Conservation (phyloP, 108 stramenopile species). For the Halocafeteria seosinensis region DNA sequence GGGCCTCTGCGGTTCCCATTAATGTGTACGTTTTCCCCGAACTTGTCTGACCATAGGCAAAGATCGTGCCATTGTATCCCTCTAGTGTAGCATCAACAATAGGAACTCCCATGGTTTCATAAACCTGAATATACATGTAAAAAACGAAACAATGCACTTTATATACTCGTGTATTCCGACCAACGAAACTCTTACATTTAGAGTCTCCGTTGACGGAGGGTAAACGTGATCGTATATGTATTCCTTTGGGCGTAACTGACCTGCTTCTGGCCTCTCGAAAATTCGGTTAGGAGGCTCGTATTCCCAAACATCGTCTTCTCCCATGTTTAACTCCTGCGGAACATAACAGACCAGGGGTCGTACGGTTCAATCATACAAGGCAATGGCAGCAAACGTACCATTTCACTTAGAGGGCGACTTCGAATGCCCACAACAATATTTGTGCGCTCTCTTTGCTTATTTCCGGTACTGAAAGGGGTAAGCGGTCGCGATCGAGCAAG, state of each 20-base stretch:
- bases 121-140: no score
- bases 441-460: no score
- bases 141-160: no score
- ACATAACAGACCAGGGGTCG: no score
- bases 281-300: not conserved
- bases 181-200: no score
- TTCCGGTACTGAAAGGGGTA: no score
- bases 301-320: not conserved
- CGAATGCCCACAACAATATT: not conserved
- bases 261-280: not conserved
- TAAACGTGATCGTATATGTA: not conserved
- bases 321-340: not conserved
- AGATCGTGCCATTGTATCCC: slow-evolving; percentile 74
- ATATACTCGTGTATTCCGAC: no score
- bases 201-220: not conserved
- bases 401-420: not conserved
- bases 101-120: slow-evolving; percentile 7
- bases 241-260: not conserved
- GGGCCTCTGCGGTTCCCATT: slow-evolving; percentile 21
- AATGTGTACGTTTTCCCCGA: slow-evolving; percentile 39
- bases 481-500: no score
- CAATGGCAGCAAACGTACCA: no score
- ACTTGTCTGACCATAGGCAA: slow-evolving; percentile 68
- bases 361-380: no score
- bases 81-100: slow-evolving; percentile 43